phyloP scores from a whole-genome alignment of 495 filamentous ascomycete species.

The Xylaria bambusicola region DNA sequence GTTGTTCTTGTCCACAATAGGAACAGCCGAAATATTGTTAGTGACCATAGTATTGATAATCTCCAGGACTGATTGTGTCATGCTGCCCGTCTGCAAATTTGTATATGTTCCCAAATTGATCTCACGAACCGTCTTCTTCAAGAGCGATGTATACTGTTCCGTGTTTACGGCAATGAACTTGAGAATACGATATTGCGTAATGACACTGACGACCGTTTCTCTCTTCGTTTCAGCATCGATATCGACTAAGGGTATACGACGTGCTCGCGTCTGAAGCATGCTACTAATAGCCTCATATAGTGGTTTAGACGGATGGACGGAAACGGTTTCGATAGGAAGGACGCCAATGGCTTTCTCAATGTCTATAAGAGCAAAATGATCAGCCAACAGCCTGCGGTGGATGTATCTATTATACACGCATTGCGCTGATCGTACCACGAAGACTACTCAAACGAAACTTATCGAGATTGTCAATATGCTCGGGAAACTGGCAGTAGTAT shows the following conservation, averaged over 20 bases:
- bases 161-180: constrained; percentile 98
- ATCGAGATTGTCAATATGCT: constrained; percentile 83
- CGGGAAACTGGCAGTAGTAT: constrained; percentile 98
- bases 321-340: constrained; percentile 89
- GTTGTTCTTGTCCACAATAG: constrained; percentile 83
- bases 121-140: constrained; percentile 84
- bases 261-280: constrained; percentile 90
- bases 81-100: constrained; percentile 76
- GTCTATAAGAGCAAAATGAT: constrained; percentile 54
- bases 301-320: constrained; percentile 83
- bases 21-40: constrained; percentile 90
- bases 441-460: constrained; percentile 93
- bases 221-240: constrained; percentile 92
- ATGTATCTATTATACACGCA: not conserved
- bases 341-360: constrained; percentile 94
- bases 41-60: constrained; percentile 94
- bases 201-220: constrained; percentile 90
- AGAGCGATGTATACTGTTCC: constrained; percentile 82
- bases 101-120: constrained; percentile 85
- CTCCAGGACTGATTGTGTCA: constrained; percentile 93
- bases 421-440: constrained; percentile 60
- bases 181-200: constrained; percentile 96
- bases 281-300: constrained; percentile 93
- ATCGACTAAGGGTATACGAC: constrained; percentile 92
- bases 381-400: not conserved